Base-by-base conservation (phyloP, 2,329 filamentous ascomycete genomes). In the Westerdykella aurantiaca region DNA sequence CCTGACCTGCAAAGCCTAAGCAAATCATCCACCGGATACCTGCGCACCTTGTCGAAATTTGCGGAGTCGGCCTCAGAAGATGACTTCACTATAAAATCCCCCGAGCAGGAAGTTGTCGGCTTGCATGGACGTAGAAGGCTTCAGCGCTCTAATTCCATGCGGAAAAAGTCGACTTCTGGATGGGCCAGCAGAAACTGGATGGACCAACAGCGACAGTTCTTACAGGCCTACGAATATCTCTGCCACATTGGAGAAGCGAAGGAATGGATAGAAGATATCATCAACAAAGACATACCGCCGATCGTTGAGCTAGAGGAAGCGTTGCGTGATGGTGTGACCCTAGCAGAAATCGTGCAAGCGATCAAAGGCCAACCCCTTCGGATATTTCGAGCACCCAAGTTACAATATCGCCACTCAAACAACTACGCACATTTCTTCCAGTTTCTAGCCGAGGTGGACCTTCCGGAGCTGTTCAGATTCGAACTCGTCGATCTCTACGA, bases 191-290 rank as follows among this genome's bases (percentile, higher is more conserved):
- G 86, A 39, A 95, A 91, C 64, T 98, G 93, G 93, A 98, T 98
- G 91, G 93, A 98, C 67, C 93, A 95, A 64, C 91, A 98, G 64
- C 81, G 93, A 21, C 91, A 97, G 65, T 97, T 96, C 60, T 72
- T 98, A 42, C 88, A 95, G 67, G 93, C 93, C 6, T 98, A 98
- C 63, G 93, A 98, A 67, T 98, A 98, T 64, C 83, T 98, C 31
- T 98, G 93, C 64, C 93, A 98, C 63, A 97, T 98, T 53, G 93
- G 93, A 65, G 93, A 98, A 72, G 93, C 93, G 17, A 97, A 97
- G 65, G 91, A 97, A 69, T 98, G 93, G 93, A 95, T 98, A 53
- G 93, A 98, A 62, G 82, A 94, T 63, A 81, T 96, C 47, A 88
- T 93, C 44, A 81, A 91, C 49, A 82, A 85, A 52, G 76, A 85